Evolutionary conservation across 108 stramenopile species (phyloP), one percentile per base, ranked within the genome.

Genomic region (Seminavis robusta): DNA sequence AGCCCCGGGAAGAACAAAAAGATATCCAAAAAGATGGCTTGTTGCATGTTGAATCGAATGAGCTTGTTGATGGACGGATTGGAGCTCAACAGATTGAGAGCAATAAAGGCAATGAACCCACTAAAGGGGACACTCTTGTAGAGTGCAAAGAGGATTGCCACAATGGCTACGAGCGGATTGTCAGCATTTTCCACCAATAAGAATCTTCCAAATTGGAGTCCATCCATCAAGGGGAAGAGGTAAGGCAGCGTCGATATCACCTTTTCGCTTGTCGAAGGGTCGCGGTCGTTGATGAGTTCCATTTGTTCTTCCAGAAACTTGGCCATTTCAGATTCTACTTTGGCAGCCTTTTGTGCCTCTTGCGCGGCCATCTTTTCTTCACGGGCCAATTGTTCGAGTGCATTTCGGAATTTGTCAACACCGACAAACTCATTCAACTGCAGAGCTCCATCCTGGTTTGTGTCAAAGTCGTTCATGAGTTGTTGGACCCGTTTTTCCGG

Each of bases 11-110:
- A 80, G 76, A 94, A 85, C 36, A 94, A 59, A 7, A 88, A 90
- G 65, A 94, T 94, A 69, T 94, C 94, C 44, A 94, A 48, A 37
- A 80, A 90, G 34, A 94, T 91, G 9, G 94, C 94, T 74, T 94
- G 94, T 49, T 91, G 90, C 81, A 91, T 86, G 57, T 86, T 89
- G 79, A 73, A 94, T 29, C 94, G 73, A 24, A 89, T 59, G 28
- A 91, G 63, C 23, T 88, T 72, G 58, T 91, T 88, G 45, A 94
- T 50, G 8, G 72, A 58, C 7, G 81, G 81, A 73, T 91, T 94
- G n/a, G 73, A 62, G 2, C 80, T 67, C 2, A 88, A 39, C 43
- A 83, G 57, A 42, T 73, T 83, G 11, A 94, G 60, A 11, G 80
- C 84, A 34, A 94, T 67, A 61, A 92, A 94, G 3, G 90, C 81